These are phyloP conservation scores for Eucalyptus shirleyi DNA, from an alignment of 345 rosid species.

Conservation along the genomic window DNA sequence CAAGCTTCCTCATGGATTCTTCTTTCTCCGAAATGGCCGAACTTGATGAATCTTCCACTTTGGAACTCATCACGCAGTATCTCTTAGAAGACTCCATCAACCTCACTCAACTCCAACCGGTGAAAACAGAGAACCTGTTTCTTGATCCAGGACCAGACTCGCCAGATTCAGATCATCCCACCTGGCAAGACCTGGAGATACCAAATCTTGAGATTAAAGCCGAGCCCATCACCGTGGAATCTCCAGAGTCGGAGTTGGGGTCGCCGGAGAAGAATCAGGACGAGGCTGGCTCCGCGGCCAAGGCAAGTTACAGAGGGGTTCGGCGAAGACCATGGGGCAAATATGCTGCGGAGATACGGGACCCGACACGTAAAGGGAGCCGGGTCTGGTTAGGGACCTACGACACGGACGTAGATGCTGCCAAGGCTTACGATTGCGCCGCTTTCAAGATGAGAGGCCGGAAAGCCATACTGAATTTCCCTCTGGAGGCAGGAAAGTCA, in stretches of 20 bases:
- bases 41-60: not conserved
- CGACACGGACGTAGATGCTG: constrained; percentile 64
- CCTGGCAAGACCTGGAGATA: constrained; percentile 4
- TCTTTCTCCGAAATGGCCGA: not conserved
- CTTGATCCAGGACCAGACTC: constrained; percentile 27
- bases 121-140: constrained; percentile 8
- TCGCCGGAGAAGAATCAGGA: not conserved
- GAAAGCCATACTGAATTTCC: constrained; percentile 82
- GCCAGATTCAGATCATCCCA: not conserved
- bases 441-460: constrained; percentile 82
- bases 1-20: not conserved
- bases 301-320: constrained; percentile 72
- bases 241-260: not conserved
- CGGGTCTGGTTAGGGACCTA: constrained; percentile 94
- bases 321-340: constrained; percentile 94
- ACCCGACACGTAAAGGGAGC: constrained; percentile 62
- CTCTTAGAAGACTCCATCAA: constrained; percentile 7
- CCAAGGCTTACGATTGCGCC: constrained; percentile 80
- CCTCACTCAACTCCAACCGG: constrained; percentile 10
- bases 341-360: constrained; percentile 92
- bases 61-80: not conserved
- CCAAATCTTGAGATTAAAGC: not conserved
- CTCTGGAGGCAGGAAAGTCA: constrained; percentile 57
- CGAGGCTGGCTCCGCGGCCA: not conserved
- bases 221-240: not conserved